Percentiles rank a stretch among this genome's conserved stretches.
Evolutionary conservation across 169 alveolate genomes (phyloP).

Genomic region (Plasmodium cynomolgi): DNA sequence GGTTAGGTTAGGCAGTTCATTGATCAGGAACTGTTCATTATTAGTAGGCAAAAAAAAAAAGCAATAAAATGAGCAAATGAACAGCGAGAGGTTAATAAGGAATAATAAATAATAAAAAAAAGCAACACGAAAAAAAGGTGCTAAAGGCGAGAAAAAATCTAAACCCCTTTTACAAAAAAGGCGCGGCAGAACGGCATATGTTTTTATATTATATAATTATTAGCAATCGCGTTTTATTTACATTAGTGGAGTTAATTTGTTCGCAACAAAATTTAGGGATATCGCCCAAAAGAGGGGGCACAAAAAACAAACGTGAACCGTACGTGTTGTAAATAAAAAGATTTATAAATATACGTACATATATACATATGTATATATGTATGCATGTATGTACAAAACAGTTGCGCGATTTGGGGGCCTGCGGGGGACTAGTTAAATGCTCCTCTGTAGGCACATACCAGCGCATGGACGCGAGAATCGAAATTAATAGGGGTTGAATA

Average conservation of each 20-base stretch:
- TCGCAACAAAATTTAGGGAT: not conserved
- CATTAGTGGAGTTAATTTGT: not conserved
- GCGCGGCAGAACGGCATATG: not conserved
- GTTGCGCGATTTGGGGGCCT: not conserved
- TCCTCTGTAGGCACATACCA: not conserved
- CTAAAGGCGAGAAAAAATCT: not conserved
- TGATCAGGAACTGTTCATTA: not conserved
- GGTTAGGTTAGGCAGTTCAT: not conserved
- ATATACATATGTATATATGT: not conserved
- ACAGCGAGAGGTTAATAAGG: not conserved
- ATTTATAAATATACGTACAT: not conserved
- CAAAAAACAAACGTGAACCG: not conserved
- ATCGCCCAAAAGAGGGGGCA: not conserved
- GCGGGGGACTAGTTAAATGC: not conserved
- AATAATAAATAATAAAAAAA: not conserved
- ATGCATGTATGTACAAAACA: not conserved
- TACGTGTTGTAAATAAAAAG: not conserved
- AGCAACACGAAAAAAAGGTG: not conserved
- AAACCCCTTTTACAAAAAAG: not conserved
- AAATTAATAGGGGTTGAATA: not conserved
- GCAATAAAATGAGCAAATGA: not conserved
- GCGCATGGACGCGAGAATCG: not conserved
- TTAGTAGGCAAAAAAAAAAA: not conserved
- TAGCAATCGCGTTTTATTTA: not conserved
- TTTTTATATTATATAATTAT: not conserved